These are phyloP conservation scores for Xylariaceae sp. DNA, from an alignment of 2,329 filamentous ascomycete species.

Conservation along the genomic window DNA sequence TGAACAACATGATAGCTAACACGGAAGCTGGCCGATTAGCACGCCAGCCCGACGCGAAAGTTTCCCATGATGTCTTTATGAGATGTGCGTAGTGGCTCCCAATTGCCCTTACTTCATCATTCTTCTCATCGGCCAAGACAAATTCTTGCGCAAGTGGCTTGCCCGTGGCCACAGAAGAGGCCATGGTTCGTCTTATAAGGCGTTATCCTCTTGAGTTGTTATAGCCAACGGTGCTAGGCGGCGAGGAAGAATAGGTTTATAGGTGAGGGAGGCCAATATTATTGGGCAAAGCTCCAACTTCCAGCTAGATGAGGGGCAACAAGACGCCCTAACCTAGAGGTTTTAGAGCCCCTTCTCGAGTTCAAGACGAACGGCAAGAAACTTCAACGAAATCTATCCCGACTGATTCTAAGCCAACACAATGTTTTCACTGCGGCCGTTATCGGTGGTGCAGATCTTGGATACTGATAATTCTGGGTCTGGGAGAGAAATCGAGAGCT, in stretches of 20 bases:
- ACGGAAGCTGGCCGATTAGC: slow-evolving; percentile 11
- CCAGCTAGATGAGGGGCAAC: slow-evolving; percentile 1
- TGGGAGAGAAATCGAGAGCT: too few species aligned
- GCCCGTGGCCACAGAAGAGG: slow-evolving; percentile 6
- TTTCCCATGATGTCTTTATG: slow-evolving; percentile 19
- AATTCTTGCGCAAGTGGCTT: slow-evolving; percentile 11
- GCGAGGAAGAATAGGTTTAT: neutral
- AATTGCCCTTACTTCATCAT: slow-evolving; percentile 11
- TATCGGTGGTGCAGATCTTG: slow-evolving; percentile 15
- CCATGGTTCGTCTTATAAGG: neutral
- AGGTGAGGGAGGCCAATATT: neutral
- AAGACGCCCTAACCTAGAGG: neutral
- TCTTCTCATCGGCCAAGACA: slow-evolving; percentile 13
- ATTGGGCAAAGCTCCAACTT: neutral
- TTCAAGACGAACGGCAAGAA: slow-evolving; percentile 2
- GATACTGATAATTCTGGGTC: neutral
- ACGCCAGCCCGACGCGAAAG: slow-evolving; percentile 1
- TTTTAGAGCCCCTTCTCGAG: slow-evolving; percentile 23
- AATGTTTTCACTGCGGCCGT: slow-evolving; percentile 15
- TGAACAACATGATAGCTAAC: slow-evolving; percentile 16
- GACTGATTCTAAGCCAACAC: neutral
- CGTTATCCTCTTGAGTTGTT: neutral
- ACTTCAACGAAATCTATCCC: neutral
- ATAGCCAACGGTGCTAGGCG: neutral
- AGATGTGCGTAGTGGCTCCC: slow-evolving; percentile 13